phyloP scores from a whole-genome alignment of 345 rosid species.

The Eucalyptus erythrocorys region DNA sequence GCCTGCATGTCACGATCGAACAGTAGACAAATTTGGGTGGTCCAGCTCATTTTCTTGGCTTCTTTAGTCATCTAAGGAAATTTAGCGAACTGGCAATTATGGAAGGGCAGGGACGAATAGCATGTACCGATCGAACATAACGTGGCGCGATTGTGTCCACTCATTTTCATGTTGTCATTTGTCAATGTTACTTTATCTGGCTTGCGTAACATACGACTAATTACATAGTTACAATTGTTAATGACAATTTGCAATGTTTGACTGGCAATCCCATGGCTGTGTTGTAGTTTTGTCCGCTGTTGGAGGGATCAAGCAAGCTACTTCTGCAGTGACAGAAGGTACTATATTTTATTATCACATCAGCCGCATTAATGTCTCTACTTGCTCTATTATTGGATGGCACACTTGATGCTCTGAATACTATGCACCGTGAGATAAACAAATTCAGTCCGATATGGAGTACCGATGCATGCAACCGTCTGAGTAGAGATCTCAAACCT shows the following conservation, averaged over 20 bases:
- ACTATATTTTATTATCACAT: not conserved
- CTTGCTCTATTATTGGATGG: not conserved
- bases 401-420: not conserved
- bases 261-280: not conserved
- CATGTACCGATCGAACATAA: no score
- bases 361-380: not conserved
- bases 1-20: not conserved
- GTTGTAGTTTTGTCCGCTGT: slow-evolving; percentile 37
- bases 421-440: not conserved
- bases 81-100: no score
- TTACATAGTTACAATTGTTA: not conserved
- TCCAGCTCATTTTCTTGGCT: not conserved
- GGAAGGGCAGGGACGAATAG: no score
- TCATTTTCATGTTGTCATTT: not conserved
- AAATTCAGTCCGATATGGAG: not conserved
- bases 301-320: slow-evolving; percentile 21
- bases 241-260: not conserved
- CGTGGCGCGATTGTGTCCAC: not conserved
- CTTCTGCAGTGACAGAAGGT: not conserved
- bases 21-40: not conserved
- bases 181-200: not conserved
- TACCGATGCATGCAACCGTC: no score
- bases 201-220: not conserved
- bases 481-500: not conserved
- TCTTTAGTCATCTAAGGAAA: not conserved